Evolutionary conservation across 179 eudicot species (phyloP), one percentile per base, ranked within the genome.

Genomic region (Gypsophila paniculata): DNA sequence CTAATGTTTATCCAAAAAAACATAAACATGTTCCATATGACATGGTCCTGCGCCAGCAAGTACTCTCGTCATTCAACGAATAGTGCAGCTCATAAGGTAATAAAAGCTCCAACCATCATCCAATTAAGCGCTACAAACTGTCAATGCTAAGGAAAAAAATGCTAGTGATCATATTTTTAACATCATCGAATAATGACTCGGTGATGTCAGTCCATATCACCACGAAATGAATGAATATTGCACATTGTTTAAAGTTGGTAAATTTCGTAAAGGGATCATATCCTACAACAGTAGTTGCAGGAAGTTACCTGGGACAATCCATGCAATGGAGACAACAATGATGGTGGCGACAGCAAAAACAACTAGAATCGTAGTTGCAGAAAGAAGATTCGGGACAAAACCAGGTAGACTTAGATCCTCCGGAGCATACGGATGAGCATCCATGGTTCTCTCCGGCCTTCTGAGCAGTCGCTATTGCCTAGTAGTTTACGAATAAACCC

Each of bases 261-360:
- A 5, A 21, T 65, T 19, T 65, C 54, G 42, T 4, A 6, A 5
- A 29, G 34, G 10, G 53, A 42, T 10, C 68, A 38, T 38, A 69
- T 23, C n/a, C 42, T 6, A 46, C 34, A 26, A 25, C 39, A 44
- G 66, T 23, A 32, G 71, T 25, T 12, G 18, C 61, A 42, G 44
- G 53, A 68, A 32, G 15, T 44, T 80, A 91, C 96, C 88, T 6
- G 95, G 81, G 65, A 89, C 55, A 39, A 89, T 67, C 94, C 95
- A 89, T 38, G 86, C 58, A 57, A 86, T 74, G 75, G 74, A 72
- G 71, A 86, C 72, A 18, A 85, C 85, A 25, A 85, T 54, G 54
- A 83, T 21, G 5, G 95, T 83, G 61, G 83, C 42, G 64, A 66
- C 36, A 72, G 71, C 82, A 82, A 75, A 91, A 61, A 85, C 82